phyloP scores from a whole-genome alignment of 2,329 filamentous ascomycete genomes.

The Ambrosiella xylebori region DNA sequence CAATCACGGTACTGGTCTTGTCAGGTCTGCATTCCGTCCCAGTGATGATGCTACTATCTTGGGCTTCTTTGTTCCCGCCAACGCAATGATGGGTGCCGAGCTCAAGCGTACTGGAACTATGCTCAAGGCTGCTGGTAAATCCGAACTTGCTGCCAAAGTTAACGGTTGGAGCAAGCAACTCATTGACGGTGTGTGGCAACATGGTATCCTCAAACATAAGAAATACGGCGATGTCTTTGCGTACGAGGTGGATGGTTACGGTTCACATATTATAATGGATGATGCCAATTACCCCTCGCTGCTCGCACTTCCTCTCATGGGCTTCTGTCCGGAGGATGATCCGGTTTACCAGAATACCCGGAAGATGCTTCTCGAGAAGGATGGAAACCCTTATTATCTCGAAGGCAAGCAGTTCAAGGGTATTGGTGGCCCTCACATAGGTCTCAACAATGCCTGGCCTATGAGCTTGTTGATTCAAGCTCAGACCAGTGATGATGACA shows the following conservation, averaged over 20 bases:
- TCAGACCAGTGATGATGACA: constrained; percentile 69
- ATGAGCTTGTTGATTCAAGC: constrained; percentile 89
- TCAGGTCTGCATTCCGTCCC: constrained; percentile 83
- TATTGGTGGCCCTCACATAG: constrained; percentile 70
- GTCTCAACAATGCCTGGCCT: constrained; percentile 83
- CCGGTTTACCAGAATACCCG: constrained; percentile 74
- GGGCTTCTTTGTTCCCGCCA: constrained; percentile 86
- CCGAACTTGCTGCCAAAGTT: constrained; percentile 34
- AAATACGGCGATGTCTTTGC: constrained; percentile 67
- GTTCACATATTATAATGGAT: constrained; percentile 69
- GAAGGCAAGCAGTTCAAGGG: constrained; percentile 61
- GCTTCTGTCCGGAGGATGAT: constrained; percentile 50
- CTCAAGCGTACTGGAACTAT: constrained; percentile 56
- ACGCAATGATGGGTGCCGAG: constrained; percentile 91
- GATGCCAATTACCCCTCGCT: constrained; percentile 77
- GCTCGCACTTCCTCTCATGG: constrained; percentile 60
- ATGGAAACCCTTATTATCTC: constrained; percentile 79
- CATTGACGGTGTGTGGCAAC: constrained; percentile 60
- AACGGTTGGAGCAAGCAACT: constrained; percentile 46
- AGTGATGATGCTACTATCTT: constrained; percentile 91
- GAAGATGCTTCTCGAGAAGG: constrained; percentile 52
- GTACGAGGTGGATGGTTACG: constrained; percentile 77
- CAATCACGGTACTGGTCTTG: constrained; percentile 63
- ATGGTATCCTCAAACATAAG: constrained; percentile 63
- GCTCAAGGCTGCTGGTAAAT: constrained; percentile 43